phyloP scores from a whole-genome alignment of 2,329 filamentous ascomycete genomes.

The Penicillium sp. region DNA sequence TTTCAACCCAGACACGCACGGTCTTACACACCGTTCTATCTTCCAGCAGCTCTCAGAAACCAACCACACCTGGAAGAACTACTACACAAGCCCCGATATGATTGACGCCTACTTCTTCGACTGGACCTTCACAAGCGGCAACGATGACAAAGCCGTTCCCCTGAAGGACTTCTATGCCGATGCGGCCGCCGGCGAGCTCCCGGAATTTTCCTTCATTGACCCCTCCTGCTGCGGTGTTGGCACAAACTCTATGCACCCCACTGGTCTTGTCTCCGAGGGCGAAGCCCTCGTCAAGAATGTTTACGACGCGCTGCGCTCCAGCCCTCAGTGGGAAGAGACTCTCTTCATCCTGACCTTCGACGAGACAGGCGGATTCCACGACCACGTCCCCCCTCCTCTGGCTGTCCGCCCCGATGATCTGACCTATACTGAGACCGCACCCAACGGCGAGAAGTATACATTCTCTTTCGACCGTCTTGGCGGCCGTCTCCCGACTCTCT shows the following conservation, averaged over 20 bases:
- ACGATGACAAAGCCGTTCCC: slow-evolving; percentile 30
- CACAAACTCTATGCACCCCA: slow-evolving; percentile 40
- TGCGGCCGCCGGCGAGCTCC: slow-evolving; percentile 32
- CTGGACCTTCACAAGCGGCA: slow-evolving; percentile 34
- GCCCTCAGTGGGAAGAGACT: slow-evolving; percentile 38
- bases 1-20: slow-evolving; percentile 25
- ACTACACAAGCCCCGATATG: slow-evolving; percentile 27
- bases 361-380: slow-evolving; percentile 41
- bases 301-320: slow-evolving; percentile 37
- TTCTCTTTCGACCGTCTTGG: slow-evolving; percentile 32
- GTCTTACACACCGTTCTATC: slow-evolving; percentile 35
- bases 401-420: slow-evolving; percentile 35
- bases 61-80: slow-evolving; percentile 39
- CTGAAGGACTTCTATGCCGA: slow-evolving; percentile 37
- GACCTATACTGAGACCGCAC: slow-evolving; percentile 35
- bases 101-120: slow-evolving; percentile 36
- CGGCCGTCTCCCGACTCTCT: slow-evolving; percentile 31
- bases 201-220: slow-evolving; percentile 40
- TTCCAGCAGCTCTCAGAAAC: slow-evolving; percentile 42
- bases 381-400: slow-evolving; percentile 39
- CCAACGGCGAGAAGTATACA: slow-evolving; percentile 28
- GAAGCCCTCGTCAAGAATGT: slow-evolving; percentile 39
- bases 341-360: slow-evolving; percentile 41
- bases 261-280: slow-evolving; percentile 37
- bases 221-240: slow-evolving; percentile 42